phyloP scores from a whole-genome alignment of 2,329 filamentous ascomycete genomes.

The Aotearoamyces nothofagi region DNA sequence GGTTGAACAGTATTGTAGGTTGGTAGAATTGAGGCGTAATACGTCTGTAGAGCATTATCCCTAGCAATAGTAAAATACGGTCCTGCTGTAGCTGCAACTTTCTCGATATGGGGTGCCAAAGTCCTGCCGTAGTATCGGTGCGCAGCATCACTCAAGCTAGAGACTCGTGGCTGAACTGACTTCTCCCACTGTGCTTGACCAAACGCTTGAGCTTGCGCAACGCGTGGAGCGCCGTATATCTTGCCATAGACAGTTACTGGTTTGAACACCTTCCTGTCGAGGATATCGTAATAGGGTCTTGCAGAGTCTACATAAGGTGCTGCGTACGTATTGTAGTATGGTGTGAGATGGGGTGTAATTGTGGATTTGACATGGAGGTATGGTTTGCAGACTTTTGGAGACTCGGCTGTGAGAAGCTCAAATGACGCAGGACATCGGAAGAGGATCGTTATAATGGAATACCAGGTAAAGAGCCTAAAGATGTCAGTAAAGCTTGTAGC shows the following conservation, averaged over 20 bases:
- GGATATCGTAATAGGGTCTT: constrained; percentile 56
- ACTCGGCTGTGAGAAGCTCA: constrained; percentile 49
- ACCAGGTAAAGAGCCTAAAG: constrained; percentile 67
- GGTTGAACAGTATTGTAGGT: constrained; percentile 61
- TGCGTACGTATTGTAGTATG: constrained; percentile 76
- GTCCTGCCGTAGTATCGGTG: constrained; percentile 52
- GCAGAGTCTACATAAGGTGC: constrained; percentile 67
- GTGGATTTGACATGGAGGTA: constrained; percentile 54
- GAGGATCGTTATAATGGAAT: constrained; percentile 62
- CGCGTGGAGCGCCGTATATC: constrained; percentile 61
- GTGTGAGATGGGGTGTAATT: constrained; percentile 60
- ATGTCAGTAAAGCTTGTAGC: constrained; percentile 3
- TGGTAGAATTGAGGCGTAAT: constrained; percentile 59
- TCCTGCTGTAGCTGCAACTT: constrained; percentile 35
- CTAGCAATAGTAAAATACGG: constrained; percentile 61
- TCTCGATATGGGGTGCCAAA: constrained; percentile 60
- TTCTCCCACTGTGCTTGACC: constrained; percentile 63
- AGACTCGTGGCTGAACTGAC: constrained; percentile 59
- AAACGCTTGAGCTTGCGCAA: constrained; percentile 52
- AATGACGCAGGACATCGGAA: constrained; percentile 67
- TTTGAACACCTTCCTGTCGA: constrained; percentile 48
- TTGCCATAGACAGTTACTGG: constrained; percentile 53
- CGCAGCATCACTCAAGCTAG: constrained; percentile 44
- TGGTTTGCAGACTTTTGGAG: constrained; percentile 68
- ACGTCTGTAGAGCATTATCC: constrained; percentile 49